phyloP scores from a whole-genome alignment of 164 flowering plant species.

The Dillenia suffruticosa region DNA sequence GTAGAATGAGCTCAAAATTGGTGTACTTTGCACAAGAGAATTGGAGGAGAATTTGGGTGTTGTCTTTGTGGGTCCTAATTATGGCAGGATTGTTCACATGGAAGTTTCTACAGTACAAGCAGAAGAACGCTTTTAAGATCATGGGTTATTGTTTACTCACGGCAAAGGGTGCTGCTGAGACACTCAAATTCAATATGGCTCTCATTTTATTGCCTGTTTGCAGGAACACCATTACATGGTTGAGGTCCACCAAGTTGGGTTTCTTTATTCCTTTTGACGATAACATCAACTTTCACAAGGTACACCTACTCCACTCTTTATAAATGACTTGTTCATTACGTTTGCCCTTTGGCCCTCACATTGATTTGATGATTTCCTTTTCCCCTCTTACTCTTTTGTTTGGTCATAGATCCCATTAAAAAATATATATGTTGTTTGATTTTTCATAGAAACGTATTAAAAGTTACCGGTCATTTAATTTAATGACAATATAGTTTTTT shows the following conservation, averaged over 20 bases:
- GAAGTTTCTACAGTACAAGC: conserved; percentile 83
- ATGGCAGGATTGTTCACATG: conserved; percentile 76
- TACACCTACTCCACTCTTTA: conserved; percentile 10
- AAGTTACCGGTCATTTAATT: no score
- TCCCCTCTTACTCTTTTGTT: no score
- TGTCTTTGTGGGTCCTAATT: conserved; percentile 68
- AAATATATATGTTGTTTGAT: no score
- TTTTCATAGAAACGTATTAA: no score
- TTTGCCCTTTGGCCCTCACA: no score
- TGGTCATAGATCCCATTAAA: no score
- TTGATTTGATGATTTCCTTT: no score
- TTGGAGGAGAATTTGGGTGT: conserved; percentile 88
- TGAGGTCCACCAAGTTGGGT: conserved; percentile 69
- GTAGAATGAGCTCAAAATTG: conserved; percentile 39
- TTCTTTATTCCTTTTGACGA: conserved; percentile 80
- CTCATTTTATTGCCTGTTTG: conserved; percentile 87
- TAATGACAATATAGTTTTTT: no score
- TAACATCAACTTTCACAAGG: conserved; percentile 98
- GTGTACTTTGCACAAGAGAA: conserved; percentile 70
- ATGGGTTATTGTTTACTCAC: conserved; percentile 94
- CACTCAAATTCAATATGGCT: conserved; percentile 96
- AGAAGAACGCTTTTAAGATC: conserved; percentile 56
- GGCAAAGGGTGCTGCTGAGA: conserved; percentile 97
- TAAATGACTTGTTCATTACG: no score
- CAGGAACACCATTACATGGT: conserved; percentile 93